Evolutionary conservation across 257 asterid genomes (phyloP).

Genomic region (Verbena officinalis): DNA sequence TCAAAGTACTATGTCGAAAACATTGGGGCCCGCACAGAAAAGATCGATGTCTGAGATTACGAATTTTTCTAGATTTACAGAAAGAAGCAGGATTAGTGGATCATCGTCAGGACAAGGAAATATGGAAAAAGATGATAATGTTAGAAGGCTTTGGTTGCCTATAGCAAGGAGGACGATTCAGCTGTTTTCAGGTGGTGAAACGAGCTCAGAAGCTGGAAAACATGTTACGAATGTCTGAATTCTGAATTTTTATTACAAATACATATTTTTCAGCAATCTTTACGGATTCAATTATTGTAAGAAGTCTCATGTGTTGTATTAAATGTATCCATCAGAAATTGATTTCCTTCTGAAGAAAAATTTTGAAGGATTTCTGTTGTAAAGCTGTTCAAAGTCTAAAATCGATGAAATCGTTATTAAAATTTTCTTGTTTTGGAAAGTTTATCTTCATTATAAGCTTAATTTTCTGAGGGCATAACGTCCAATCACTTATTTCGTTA

Average conservation of each 20-base stretch:
- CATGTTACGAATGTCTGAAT: slow-evolving; percentile 28
- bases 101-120: slow-evolving; percentile 4
- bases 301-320: slow-evolving; percentile 5
- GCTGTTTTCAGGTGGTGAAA: slow-evolving; percentile 38
- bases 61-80: slow-evolving; percentile 42
- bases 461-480: not conserved
- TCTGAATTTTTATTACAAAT: not conserved
- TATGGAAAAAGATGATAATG: slow-evolving; percentile 29
- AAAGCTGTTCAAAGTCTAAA: too few relatives aligned
- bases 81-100: slow-evolving; percentile 30
- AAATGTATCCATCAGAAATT: not conserved
- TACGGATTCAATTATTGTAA: not conserved
- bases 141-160: slow-evolving; percentile 46
- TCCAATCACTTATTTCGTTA: too few relatives aligned
- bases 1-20: slow-evolving; percentile 6
- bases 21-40: slow-evolving; percentile 34
- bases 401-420: too few relatives aligned
- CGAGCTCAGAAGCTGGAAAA: slow-evolving; percentile 24
- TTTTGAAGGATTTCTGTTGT: not conserved
- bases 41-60: slow-evolving; percentile 67
- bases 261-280: not conserved
- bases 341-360: not conserved
- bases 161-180: slow-evolving; percentile 52
- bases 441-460: too few relatives aligned
- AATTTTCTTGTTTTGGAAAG: too few relatives aligned